Evolutionary conservation across 2,329 filamentous ascomycete genomes (phyloP).

Genomic region (Chlorencoelia australis): DNA sequence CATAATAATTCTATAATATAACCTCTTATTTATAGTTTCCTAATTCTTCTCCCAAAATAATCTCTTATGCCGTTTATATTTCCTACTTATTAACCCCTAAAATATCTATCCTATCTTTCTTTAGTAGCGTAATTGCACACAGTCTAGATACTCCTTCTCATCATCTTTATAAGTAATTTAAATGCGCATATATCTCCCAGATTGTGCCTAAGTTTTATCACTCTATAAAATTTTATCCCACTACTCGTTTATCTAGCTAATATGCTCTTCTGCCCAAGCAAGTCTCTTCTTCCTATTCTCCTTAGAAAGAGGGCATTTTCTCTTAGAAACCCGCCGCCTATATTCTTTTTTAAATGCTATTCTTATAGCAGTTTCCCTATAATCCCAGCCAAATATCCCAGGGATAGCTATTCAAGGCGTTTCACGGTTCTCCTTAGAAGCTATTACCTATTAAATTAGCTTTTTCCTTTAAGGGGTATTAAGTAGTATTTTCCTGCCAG

Average conservation of each 20-base stretch:
- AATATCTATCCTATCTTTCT: slow-evolving; percentile 15
- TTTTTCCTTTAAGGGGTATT: slow-evolving; percentile 9
- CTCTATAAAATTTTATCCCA: slow-evolving; percentile 8
- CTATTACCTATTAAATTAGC: slow-evolving; percentile 11
- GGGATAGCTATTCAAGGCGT: slow-evolving; percentile 9
- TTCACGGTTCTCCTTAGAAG: slow-evolving; percentile 7
- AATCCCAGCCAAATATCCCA: slow-evolving; percentile 10
- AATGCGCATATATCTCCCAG: slow-evolving; percentile 4
- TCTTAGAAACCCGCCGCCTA: slow-evolving; percentile 3
- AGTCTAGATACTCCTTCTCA: slow-evolving; percentile 5
- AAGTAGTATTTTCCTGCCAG: slow-evolving; percentile 4
- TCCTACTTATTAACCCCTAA: no score
- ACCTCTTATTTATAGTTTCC: slow-evolving; percentile 9
- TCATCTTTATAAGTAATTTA: slow-evolving; percentile 2
- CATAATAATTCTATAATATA: slow-evolving; percentile 9
- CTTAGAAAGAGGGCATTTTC: slow-evolving; percentile 7
- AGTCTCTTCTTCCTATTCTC: slow-evolving; percentile 4
- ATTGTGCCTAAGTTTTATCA: slow-evolving; percentile 9
- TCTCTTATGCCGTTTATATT: slow-evolving; percentile 3
- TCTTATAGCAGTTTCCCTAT: slow-evolving; percentile 6
- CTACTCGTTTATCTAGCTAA: slow-evolving; percentile 7
- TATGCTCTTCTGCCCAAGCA: slow-evolving; percentile 7
- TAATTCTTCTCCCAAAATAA: slow-evolving; percentile 13
- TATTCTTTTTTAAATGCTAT: slow-evolving; percentile 11
- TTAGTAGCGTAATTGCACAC: slow-evolving; percentile 6